Conservation (phyloP, 371 early-diverging fungal genomes). For the Apophysomyces trapeziformis region DNA sequence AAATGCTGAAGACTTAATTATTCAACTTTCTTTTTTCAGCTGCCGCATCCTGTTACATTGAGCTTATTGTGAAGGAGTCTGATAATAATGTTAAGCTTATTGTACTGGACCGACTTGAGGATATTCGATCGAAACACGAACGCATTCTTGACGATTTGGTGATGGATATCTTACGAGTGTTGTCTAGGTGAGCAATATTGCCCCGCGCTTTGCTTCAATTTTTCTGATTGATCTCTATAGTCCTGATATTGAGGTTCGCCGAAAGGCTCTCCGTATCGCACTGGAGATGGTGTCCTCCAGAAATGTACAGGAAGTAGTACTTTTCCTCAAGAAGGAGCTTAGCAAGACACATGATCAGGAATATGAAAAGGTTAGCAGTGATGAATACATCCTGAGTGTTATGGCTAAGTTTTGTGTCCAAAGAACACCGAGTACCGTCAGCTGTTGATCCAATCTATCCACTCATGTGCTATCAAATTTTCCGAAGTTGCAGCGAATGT, state of each 20-base stretch:
- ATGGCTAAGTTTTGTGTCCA: not conserved
- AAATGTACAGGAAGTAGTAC: slow-evolving; percentile 93
- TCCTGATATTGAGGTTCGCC: slow-evolving; percentile 96
- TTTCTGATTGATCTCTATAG: slow-evolving; percentile 37
- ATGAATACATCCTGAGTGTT: not conserved
- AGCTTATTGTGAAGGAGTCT: slow-evolving; percentile 88
- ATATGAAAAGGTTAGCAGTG: slow-evolving; percentile 75
- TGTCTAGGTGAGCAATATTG: slow-evolving; percentile 60
- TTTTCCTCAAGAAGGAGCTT: slow-evolving; percentile 92
- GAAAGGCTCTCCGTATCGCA: slow-evolving; percentile 84
- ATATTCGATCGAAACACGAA: slow-evolving; percentile 84
- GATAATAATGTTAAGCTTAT: slow-evolving; percentile 98
- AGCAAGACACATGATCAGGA: slow-evolving; percentile 88
- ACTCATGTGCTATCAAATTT: slow-evolving; percentile 93
- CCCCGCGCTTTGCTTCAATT: not conserved
- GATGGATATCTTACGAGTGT: slow-evolving; percentile 91
- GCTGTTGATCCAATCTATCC: slow-evolving; percentile 95
- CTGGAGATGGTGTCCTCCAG: slow-evolving; percentile 89
- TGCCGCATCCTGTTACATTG: slow-evolving; percentile 89
- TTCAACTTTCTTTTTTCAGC: slow-evolving; percentile 44
- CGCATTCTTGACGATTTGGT: slow-evolving; percentile 87
- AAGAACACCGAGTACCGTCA: slow-evolving; percentile 92
- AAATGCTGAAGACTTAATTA: not conserved
- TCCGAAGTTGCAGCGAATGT: slow-evolving; percentile 94
- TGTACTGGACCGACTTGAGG: slow-evolving; percentile 89